Base-by-base conservation (phyloP, 768 basidiomycete genomes). In the Panellus pusillus region DNA sequence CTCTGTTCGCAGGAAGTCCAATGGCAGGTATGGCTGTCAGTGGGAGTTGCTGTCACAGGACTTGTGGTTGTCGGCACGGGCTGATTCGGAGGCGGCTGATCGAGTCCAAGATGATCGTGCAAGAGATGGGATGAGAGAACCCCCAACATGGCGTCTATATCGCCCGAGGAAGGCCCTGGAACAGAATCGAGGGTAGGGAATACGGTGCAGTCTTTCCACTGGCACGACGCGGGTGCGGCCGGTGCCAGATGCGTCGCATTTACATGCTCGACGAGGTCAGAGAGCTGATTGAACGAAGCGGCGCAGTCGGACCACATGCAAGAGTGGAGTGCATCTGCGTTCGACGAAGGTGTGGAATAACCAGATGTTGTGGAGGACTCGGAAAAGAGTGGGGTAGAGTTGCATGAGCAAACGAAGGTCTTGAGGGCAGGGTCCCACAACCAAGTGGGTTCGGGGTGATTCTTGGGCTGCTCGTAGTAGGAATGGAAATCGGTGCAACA, bases 141-240 rank as follows among this genome's bases (percentile, higher is more conserved):
- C 44, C 73, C 70, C 47, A 81, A 60, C 52, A 77, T 63, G 44
- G 66, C 68, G 54, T 77, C 74, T 13, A 68, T 55, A 52, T 64
- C 69, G 40, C 72, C 71, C 11, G 70, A 72, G 5, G 79, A 79
- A 7, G 79, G 68, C 15, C 72, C 74, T 8, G 81, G 73, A n/a
- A 81, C 69, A 0, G 73, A 64, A 38, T 75, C 66, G 0, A 79
- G 68, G 17, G 73, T 71, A 4, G 81, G 74, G 57, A 75, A 81
- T 49, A 75, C 65, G 38, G 72, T 74, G 64, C 90, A 93, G 65
- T 90, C 80, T 49, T 81, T 82, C 90, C 90, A 93, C 15, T 82
- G 79, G 65, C 90, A 93, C 17, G 83, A 78, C 18, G 46, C 45
- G 38, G 44, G 44, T 61, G 44, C 28, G 69, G 61, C n/a, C 63